Conservation (phyloP, 2,329 filamentous ascomycete species). For the Neonectria neomacrospora region DNA sequence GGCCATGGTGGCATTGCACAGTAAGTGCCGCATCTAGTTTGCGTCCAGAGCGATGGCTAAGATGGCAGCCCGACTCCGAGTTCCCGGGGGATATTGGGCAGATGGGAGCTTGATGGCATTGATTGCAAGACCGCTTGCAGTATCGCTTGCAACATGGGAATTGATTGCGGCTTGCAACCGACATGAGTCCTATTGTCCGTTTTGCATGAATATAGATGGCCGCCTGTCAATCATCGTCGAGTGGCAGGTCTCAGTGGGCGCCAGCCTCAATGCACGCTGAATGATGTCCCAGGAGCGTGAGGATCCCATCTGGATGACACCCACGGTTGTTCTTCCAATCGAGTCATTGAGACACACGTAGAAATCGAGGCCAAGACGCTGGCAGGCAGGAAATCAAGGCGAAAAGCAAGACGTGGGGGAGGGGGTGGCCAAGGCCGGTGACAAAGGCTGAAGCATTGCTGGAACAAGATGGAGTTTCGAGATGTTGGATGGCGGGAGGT, state of each 20-base stretch:
- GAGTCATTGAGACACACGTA: neutral
- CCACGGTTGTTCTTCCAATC: neutral
- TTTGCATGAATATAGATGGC: conserved; percentile 6
- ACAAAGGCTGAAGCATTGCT: conserved; percentile 57
- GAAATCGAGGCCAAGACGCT: neutral
- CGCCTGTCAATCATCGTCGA: neutral
- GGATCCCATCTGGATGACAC: neutral
- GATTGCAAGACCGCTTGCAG: neutral
- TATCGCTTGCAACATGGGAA: neutral
- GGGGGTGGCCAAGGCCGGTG: neutral
- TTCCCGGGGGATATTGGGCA: neutral
- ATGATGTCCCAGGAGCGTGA: neutral
- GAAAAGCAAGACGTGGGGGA: conserved; percentile 14
- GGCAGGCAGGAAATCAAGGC: neutral
- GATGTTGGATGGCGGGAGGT: conserved; percentile 40
- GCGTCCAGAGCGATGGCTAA: conserved; percentile 10
- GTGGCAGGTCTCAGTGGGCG: conserved; percentile 10
- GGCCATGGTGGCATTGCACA: conserved; percentile 7
- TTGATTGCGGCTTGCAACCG: conserved; percentile 5
- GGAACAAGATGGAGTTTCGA: conserved; percentile 60
- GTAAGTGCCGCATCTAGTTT: conserved; percentile 23
- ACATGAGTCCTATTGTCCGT: conserved; percentile 4
- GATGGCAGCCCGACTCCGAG: neutral
- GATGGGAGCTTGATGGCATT: neutral
- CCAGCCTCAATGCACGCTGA: conserved; percentile 1